phyloP scores from a whole-genome alignment of 2,329 filamentous ascomycete genomes.

The Coniosporium tulheliwenetii region DNA sequence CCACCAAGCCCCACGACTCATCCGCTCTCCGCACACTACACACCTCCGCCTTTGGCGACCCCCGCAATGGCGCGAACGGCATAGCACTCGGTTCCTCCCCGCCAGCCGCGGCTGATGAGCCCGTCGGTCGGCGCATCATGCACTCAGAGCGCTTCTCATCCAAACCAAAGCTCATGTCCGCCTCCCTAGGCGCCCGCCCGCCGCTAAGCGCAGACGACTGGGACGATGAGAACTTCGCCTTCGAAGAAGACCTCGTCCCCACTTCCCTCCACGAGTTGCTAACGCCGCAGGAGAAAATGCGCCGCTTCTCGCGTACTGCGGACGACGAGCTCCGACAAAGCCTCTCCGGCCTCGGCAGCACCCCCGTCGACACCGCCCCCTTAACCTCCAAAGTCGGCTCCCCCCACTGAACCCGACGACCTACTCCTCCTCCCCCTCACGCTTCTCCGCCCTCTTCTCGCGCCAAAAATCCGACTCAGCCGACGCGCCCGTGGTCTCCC shows the following conservation, averaged over 20 bases:
- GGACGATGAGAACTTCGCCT: conserved; percentile 51
- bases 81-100: conserved; percentile 39
- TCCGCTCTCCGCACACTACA: conserved; percentile 39
- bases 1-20: conserved; percentile 1
- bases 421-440: conserved; percentile 43
- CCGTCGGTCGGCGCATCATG: conserved; percentile 45
- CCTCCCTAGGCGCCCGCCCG: conserved; percentile 36
- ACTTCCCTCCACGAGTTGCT: conserved; percentile 48
- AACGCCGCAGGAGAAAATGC: conserved; percentile 44
- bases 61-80: conserved; percentile 13
- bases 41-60: conserved; percentile 50
- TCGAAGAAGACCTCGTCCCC: conserved; percentile 82
- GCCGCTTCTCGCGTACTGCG: conserved; percentile 41
- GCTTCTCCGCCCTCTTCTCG: conserved; percentile 45
- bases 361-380: conserved; percentile 23
- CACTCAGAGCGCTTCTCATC: conserved; percentile 49
- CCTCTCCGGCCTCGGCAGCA: conserved; percentile 33
- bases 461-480: conserved; percentile 26
- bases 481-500: conserved; percentile 11
- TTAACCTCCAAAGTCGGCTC: conserved; percentile 28
- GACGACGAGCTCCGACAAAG: conserved; percentile 36
- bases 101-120: conserved; percentile 49
- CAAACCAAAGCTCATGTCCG: conserved; percentile 40
- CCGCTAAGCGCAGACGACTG: conserved; percentile 36
- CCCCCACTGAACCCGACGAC: conserved; percentile 13